These are phyloP conservation scores for Ilex aquifolium DNA, from an alignment of 257 asterid genomes.

Conservation along the genomic window DNA sequence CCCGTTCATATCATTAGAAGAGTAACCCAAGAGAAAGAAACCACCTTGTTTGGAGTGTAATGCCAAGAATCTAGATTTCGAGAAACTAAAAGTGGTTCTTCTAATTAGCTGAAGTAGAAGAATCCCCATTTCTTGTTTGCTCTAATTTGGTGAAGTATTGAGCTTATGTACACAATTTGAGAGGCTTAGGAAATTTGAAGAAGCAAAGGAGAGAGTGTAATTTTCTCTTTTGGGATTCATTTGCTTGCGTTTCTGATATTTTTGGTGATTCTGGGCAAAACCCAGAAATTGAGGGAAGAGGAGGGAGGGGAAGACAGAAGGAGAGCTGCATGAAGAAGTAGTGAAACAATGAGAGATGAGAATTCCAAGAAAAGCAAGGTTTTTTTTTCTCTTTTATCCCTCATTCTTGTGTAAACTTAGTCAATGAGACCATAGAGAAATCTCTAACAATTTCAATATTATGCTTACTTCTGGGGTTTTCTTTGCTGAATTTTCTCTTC, in stretches of 20 bases:
- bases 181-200: no score
- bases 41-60: background rate
- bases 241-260: constrained; percentile 19
- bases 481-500: constrained; percentile 36
- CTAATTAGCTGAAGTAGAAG: background rate
- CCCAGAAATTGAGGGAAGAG: background rate
- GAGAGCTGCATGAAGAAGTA: background rate
- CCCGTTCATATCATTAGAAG: background rate
- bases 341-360: constrained; percentile 2
- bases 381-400: background rate
- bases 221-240: constrained; percentile 3
- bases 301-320: background rate
- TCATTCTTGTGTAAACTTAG: constrained; percentile 2
- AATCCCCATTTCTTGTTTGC: constrained; percentile 29
- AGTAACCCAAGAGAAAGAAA: constrained; percentile 23
- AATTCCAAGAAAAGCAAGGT: constrained; percentile 1
- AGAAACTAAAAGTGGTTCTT: no score
- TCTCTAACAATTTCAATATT: no score
- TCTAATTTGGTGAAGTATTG: no score
- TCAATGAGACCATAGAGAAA: no score
- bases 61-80: constrained; percentile 13
- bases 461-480: no score
- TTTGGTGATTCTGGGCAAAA: constrained; percentile 43
- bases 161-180: no score
- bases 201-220: no score